phyloP scores from a whole-genome alignment of 2,329 filamentous ascomycete species.

The Didymella glomerata region DNA sequence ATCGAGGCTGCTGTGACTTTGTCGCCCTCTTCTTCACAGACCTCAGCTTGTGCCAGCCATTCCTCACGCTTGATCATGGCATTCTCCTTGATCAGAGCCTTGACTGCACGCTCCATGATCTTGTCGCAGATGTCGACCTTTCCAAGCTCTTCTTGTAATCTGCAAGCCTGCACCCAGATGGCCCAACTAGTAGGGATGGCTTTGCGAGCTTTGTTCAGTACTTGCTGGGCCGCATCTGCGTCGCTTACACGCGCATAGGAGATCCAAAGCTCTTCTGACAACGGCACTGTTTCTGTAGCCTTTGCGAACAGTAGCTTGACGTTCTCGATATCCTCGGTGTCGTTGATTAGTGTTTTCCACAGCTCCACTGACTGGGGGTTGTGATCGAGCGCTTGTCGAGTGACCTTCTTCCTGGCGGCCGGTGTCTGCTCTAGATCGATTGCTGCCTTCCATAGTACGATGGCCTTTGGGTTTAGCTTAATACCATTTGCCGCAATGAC shows the following conservation, averaged over 20 bases:
- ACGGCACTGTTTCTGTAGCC: constrained; percentile 91
- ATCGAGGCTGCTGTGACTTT: constrained; percentile 87
- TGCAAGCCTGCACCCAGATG: constrained; percentile 94
- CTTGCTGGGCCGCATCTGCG: constrained; percentile 90
- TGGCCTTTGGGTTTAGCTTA: constrained; percentile 87
- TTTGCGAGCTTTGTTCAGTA: constrained; percentile 94
- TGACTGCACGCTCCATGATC: constrained; percentile 93
- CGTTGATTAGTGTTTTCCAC: constrained; percentile 98
- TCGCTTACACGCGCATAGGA: constrained; percentile 89
- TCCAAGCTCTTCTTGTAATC: constrained; percentile 89
- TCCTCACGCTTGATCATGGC: constrained; percentile 98
- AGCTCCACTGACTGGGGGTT: constrained; percentile 92
- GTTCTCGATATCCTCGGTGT: constrained; percentile 89
- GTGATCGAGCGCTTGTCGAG: constrained; percentile 88
- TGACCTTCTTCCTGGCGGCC: constrained; percentile 88
- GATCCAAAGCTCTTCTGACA: constrained; percentile 94
- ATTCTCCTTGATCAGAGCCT: constrained; percentile 85
- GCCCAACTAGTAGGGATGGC: constrained; percentile 92
- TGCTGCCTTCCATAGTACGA: constrained; percentile 91
- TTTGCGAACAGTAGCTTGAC: constrained; percentile 90
- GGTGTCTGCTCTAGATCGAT: constrained; percentile 88
- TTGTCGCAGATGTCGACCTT: constrained; percentile 77
- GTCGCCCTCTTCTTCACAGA: constrained; percentile 91
- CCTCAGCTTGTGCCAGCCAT: constrained; percentile 94
- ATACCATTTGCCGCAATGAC: constrained; percentile 94